Percentiles rank a stretch among this genome's conserved stretches.
Evolutionary conservation across 2,329 filamentous ascomycete species (phyloP).

Genomic region (Phialophora macrospora): DNA sequence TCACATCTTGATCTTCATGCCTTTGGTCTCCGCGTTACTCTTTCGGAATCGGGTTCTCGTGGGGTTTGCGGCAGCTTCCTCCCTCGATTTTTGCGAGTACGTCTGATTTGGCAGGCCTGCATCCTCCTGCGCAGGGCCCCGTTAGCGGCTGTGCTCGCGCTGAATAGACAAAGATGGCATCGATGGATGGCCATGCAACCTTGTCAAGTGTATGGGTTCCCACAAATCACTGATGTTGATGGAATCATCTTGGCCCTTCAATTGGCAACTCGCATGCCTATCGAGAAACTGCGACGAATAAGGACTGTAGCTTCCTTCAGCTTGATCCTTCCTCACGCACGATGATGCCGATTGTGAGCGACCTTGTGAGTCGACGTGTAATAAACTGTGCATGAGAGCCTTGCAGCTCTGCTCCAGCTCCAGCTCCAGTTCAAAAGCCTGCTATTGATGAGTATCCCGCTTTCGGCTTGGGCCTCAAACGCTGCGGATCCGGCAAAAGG

Average conservation of each 20-base stretch:
- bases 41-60: neutral
- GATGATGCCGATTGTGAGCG: neutral
- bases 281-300: slow-evolving; percentile 1
- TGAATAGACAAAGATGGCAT: neutral
- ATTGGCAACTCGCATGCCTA: neutral
- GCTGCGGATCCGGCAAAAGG: neutral
- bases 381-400: slow-evolving; percentile 2
- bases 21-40: neutral
- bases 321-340: neutral
- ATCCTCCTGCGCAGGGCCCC: slow-evolving; percentile 1
- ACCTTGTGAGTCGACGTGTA: neutral
- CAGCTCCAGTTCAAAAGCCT: neutral
- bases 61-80: neutral
- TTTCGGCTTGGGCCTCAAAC: neutral
- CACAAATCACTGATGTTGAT: neutral
- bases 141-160: neutral
- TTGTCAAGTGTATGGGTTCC: neutral
- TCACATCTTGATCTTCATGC: neutral
- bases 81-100: neutral
- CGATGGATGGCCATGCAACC: slow-evolving; percentile 3
- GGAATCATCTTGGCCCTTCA: neutral
- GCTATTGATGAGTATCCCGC: neutral
- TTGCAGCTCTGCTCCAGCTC: slow-evolving; percentile 1
- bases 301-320: slow-evolving; percentile 3
- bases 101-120: neutral